Evolutionary conservation across 768 basidiomycete species (phyloP).

Genomic region (Panaeolus cyanescens): DNA sequence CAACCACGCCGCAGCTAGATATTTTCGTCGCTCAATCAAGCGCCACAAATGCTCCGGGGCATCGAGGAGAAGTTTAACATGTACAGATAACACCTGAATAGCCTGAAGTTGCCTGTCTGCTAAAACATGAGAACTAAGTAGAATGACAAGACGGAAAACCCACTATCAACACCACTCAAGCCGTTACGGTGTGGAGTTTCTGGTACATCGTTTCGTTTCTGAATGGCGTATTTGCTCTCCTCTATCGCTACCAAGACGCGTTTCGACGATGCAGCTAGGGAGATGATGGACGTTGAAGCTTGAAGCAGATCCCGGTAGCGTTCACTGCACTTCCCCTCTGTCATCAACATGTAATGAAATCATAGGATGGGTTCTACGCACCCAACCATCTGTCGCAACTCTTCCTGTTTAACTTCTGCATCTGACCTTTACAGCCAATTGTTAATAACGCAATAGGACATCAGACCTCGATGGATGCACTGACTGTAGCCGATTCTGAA

Average conservation of each 20-base stretch:
- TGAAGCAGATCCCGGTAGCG: conserved; percentile 86
- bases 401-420: conserved; percentile 87
- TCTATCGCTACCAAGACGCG: conserved; percentile 64
- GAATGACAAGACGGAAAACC: conserved; percentile 12
- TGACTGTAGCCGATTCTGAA: conserved; percentile 72
- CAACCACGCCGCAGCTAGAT: conserved; percentile 84
- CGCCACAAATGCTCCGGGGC: conserved; percentile 92
- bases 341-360: conserved; percentile 23
- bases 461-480: conserved; percentile 8
- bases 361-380: conserved; percentile 44
- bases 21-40: conserved; percentile 77
- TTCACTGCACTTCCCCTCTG: conserved; percentile 73
- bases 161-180: conserved; percentile 46
- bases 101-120: conserved; percentile 68
- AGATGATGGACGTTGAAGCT: conserved; percentile 83
- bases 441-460: conserved; percentile 10
- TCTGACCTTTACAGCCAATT: conserved; percentile 52
- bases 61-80: conserved; percentile 89
- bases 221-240: conserved; percentile 59
- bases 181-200: conserved; percentile 41
- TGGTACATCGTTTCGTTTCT: conserved; percentile 45
- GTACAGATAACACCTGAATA: conserved; percentile 79
- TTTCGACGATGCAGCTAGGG: conserved; percentile 68
- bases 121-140: not conserved
- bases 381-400: conserved; percentile 90